Evolutionary conservation across 2,329 filamentous ascomycete species (phyloP).

Genomic region (Diaporthe sp.): DNA sequence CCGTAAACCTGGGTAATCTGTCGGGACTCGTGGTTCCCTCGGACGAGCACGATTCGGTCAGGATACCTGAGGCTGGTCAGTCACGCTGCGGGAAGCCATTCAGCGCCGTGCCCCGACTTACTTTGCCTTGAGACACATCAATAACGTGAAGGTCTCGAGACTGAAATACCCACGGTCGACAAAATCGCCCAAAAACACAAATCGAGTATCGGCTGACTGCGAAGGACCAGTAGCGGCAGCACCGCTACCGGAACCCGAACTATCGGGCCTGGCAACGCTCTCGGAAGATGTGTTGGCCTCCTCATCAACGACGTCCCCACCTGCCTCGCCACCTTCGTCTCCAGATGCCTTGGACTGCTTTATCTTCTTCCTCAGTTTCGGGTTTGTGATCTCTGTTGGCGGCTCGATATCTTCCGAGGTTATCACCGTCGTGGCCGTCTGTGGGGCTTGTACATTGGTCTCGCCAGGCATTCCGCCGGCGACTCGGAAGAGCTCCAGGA

Average conservation of each 20-base stretch:
- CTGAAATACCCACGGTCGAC: constrained; percentile 98
- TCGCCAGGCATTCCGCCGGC: constrained; percentile 97
- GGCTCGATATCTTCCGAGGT: constrained; percentile 94
- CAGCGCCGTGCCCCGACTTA: constrained; percentile 49
- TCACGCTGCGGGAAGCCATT: constrained; percentile 24
- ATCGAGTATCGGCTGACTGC: constrained; percentile 68
- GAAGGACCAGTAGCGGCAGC: constrained; percentile 53
- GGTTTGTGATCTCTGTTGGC: constrained; percentile 88
- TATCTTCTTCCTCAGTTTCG: constrained; percentile 89
- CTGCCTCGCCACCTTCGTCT: constrained; percentile 21
- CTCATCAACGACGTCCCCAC: constrained; percentile 64
- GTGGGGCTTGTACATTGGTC: constrained; percentile 76
- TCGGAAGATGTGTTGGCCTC: constrained; percentile 63
- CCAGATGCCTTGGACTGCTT: constrained; percentile 70
- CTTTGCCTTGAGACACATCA: constrained; percentile 92
- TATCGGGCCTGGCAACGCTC: constrained; percentile 57
- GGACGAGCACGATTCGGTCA: constrained; percentile 93
- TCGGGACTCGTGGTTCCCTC: constrained; percentile 97
- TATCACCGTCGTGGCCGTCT: constrained; percentile 80
- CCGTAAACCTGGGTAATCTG: constrained; percentile 99
- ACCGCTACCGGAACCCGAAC: constrained; percentile 52
- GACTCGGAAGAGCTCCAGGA: constrained; percentile 96
- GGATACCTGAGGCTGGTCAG: constrained; percentile 78
- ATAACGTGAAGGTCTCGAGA: constrained; percentile 95
- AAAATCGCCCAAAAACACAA: constrained; percentile 85